Evolutionary conservation across 148 eudicot species (phyloP).

Genomic region (Persicaria tinctoria): DNA sequence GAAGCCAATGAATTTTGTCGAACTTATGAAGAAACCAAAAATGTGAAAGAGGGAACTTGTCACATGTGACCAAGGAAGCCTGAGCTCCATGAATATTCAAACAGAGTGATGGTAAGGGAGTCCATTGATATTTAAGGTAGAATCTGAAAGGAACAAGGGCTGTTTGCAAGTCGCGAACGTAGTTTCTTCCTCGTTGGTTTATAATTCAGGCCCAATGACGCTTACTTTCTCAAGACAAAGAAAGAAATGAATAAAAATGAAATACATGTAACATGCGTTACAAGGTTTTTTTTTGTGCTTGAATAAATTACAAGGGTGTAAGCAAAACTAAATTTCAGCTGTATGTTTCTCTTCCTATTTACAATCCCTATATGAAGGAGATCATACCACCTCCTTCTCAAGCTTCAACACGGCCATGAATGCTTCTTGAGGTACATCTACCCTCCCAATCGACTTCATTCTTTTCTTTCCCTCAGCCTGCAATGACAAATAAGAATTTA

Average conservation of each 20-base stretch:
- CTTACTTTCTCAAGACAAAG: neutral
- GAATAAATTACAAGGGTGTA: neutral
- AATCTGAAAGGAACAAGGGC: no score
- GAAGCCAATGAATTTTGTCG: no score
- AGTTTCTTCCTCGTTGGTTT: neutral
- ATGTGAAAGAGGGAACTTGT: no score
- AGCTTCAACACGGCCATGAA: conserved; percentile 98
- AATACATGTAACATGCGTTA: neutral
- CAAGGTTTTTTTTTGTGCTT: no score
- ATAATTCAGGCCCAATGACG: neutral
- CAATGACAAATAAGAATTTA: neutral
- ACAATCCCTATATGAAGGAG: conserved; percentile 15
- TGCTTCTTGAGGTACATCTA: conserved; percentile 98
- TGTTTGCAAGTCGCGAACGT: no score
- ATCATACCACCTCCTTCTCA: conserved; percentile 87
- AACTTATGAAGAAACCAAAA: no score
- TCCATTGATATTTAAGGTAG: no score
- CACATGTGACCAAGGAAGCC: no score
- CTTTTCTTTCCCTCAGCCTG: conserved; percentile 99
- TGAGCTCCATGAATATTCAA: no score
- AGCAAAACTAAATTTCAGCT: neutral
- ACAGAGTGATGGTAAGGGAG: no score
- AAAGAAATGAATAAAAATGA: neutral
- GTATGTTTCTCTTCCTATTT: conserved; percentile 6
- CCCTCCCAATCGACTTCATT: conserved; percentile 92